Percentiles rank a stretch among this genome's conserved stretches.
Conservation (phyloP, 2,329 filamentous ascomycete species). For the Ophiostoma tasmaniense region DNA sequence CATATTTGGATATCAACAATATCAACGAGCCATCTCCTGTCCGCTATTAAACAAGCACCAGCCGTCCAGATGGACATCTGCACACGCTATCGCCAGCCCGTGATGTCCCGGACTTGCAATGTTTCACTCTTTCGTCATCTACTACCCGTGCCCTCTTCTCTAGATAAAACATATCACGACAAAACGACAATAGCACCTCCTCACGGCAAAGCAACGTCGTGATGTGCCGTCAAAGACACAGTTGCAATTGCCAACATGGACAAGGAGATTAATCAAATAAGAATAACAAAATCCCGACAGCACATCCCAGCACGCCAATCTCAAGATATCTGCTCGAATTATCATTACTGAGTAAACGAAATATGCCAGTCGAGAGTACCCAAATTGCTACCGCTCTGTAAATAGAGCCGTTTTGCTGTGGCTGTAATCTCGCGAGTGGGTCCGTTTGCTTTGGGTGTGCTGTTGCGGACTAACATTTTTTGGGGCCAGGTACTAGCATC, state of each 20-base stretch:
- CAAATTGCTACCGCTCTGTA: neutral
- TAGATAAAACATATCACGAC: neutral
- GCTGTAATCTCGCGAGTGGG: slow-evolving; percentile 3
- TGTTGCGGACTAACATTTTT: neutral
- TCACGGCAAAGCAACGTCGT: neutral
- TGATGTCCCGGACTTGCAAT: neutral
- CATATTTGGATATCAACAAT: neutral
- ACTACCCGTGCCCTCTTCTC: neutral
- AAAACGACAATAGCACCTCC: neutral
- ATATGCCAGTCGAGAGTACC: neutral
- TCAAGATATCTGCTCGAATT: neutral
- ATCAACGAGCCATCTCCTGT: neutral
- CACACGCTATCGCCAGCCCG: neutral
- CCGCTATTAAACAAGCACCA: neutral
- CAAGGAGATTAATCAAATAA: neutral
- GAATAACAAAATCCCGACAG: neutral
- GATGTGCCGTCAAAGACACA: neutral
- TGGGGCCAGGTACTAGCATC: neutral
- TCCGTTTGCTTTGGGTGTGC: neutral
- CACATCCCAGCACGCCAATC: neutral
- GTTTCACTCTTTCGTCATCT: neutral
- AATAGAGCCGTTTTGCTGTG: neutral
- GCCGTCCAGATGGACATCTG: neutral
- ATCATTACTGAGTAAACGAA: neutral
- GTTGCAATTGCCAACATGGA: neutral